Evolutionary conservation across 805 yeast genomes (phyloP).

Genomic region (Yarrowia sp.): DNA sequence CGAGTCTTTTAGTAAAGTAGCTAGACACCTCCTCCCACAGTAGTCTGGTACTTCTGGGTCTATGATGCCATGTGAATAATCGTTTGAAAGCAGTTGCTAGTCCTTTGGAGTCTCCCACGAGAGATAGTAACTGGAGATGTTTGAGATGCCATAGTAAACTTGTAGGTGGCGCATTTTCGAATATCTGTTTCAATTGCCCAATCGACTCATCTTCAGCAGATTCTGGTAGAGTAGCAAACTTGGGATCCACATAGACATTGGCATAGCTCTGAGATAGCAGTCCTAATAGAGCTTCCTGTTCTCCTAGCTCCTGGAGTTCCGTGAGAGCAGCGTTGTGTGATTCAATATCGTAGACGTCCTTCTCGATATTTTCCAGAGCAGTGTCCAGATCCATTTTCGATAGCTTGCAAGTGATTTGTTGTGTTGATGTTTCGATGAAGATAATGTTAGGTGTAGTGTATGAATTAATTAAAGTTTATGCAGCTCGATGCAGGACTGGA

Average conservation of each 20-base stretch:
- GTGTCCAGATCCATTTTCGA: conserved; percentile 27
- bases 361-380: conserved; percentile 19
- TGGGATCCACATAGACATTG: conserved; percentile 28
- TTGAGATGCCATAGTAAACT: conserved; percentile 22
- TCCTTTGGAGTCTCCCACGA: conserved; percentile 5
- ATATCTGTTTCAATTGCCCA: conserved; percentile 7
- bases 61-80: conserved; percentile 12
- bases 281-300: conserved; percentile 6
- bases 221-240: conserved; percentile 14
- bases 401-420: background rate
- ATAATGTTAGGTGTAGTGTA: background rate
- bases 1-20: background rate
- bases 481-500: conserved; percentile 8
- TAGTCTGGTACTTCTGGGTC: conserved; percentile 11
- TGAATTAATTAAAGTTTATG: conserved; percentile 9
- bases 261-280: conserved; percentile 25
- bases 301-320: conserved; percentile 16
- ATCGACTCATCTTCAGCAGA: conserved; percentile 8
- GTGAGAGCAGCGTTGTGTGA: conserved; percentile 13
- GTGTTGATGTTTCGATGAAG: background rate
- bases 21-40: conserved; percentile 10
- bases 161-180: background rate
- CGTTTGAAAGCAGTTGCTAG: conserved; percentile 7
- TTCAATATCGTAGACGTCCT: conserved; percentile 27
- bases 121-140: conserved; percentile 8